Percentiles rank a stretch among this genome's conserved stretches.
Evolutionary conservation across 805 yeast species (phyloP).

Genomic region (Ogataea trehaloabstinens): DNA sequence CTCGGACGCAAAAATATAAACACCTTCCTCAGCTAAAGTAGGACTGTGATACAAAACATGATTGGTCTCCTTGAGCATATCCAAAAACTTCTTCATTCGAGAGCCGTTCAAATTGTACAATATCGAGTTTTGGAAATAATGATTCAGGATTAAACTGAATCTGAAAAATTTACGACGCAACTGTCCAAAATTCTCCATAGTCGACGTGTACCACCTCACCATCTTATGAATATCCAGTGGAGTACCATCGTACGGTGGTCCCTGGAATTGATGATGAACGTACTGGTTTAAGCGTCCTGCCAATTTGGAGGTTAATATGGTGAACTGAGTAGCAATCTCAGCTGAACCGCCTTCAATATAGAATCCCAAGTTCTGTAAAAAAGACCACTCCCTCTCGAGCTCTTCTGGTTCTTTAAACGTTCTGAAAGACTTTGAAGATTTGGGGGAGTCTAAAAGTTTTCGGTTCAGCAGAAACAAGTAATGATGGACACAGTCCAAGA

Average conservation of each 20-base stretch:
- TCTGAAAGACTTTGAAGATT: conserved; percentile 59
- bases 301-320: conserved; percentile 62
- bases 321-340: conserved; percentile 75
- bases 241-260: conserved; percentile 46
- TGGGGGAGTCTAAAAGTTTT: conserved; percentile 76
- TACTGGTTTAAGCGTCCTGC: conserved; percentile 67
- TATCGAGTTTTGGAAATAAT: conserved; percentile 71
- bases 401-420: conserved; percentile 92
- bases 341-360: conserved; percentile 79
- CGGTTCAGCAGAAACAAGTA: conserved; percentile 68
- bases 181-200: conserved; percentile 70
- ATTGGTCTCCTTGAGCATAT: conserved; percentile 56
- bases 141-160: conserved; percentile 64
- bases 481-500: conserved; percentile 71
- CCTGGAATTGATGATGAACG: conserved; percentile 66
- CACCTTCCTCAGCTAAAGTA: conserved; percentile 67
- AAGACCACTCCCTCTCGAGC: conserved; percentile 77
- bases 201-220: conserved; percentile 64
- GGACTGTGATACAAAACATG: conserved; percentile 75
- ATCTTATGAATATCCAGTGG: conserved; percentile 38
- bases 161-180: conserved; percentile 80
- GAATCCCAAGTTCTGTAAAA: conserved; percentile 72
- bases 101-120: conserved; percentile 55
- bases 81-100: conserved; percentile 50
- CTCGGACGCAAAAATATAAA: conserved; percentile 75